Evolutionary conservation across 176 grass and related monocot species (phyloP).

Genomic region (Ensete ventricosum): DNA sequence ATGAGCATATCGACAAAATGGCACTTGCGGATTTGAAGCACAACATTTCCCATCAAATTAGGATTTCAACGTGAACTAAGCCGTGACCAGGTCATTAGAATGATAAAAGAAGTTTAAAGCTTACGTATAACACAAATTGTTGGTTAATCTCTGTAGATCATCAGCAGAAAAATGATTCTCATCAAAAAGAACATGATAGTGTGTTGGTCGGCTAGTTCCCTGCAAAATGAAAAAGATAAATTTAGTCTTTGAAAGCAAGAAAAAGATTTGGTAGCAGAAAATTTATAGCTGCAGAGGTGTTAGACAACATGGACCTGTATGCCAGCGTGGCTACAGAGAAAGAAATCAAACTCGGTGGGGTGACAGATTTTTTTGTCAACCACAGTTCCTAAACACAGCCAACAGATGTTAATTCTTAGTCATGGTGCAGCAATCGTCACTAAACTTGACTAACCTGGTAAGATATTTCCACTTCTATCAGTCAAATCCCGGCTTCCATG

Average conservation of each 20-base stretch:
- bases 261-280: background rate
- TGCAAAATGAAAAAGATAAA: background rate
- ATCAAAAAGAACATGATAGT: slow-evolving; percentile 72
- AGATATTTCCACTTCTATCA: slow-evolving; percentile 79
- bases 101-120: background rate
- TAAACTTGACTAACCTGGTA: slow-evolving; percentile 45
- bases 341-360: slow-evolving; percentile 84
- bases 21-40: background rate
- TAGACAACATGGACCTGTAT: slow-evolving; percentile 41
- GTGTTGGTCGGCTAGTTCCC: slow-evolving; percentile 75
- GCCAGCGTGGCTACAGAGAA: slow-evolving; percentile 88
- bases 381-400: slow-evolving; percentile 48
- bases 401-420: background rate
- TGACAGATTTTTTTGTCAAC: slow-evolving; percentile 75
- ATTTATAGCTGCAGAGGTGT: background rate
- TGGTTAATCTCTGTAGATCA: slow-evolving; percentile 61
- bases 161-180: slow-evolving; percentile 66
- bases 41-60: too few species aligned
- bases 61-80: too few species aligned
- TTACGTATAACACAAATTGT: slow-evolving; percentile 92
- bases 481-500: slow-evolving; percentile 39
- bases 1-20: background rate
- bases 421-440: background rate
- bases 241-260: background rate
- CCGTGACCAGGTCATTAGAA: too few species aligned